These are phyloP conservation scores for Malassezia cuniculi DNA, from an alignment of 1,284 basidiomycete species.

Conservation along the genomic window DNA sequence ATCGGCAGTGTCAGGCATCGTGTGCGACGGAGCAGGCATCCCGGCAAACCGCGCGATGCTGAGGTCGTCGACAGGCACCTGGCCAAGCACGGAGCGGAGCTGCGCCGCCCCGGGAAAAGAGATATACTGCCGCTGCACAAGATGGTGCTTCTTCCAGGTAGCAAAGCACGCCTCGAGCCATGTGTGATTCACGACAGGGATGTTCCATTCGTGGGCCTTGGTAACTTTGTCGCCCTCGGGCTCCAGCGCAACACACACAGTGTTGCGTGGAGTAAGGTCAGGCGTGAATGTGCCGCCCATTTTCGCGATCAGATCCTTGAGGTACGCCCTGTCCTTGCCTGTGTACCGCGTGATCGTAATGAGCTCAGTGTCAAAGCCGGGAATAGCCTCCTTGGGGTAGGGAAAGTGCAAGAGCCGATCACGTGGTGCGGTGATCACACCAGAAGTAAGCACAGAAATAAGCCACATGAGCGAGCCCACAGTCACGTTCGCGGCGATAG, in stretches of 20 bases:
- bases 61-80: conserved; percentile 2
- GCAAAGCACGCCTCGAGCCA: conserved; percentile 77
- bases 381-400: conserved; percentile 47
- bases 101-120: conserved; percentile 11
- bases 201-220: conserved; percentile 64
- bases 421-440: conserved; percentile 55
- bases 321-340: conserved; percentile 66
- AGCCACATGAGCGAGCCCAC: conserved; percentile 70
- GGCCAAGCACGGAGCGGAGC: conserved; percentile 5
- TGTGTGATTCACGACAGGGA: conserved; percentile 71
- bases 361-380: conserved; percentile 49
- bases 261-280: conserved; percentile 58
- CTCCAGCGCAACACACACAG: conserved; percentile 68
- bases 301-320: conserved; percentile 63
- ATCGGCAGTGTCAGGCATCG: too few species aligned
- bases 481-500: conserved; percentile 53
- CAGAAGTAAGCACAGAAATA: conserved; percentile 59
- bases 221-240: conserved; percentile 60
- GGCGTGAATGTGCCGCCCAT: conserved; percentile 70
- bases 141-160: conserved; percentile 13
- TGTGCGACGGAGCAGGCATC: too few species aligned
- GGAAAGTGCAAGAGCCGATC: conserved; percentile 57
- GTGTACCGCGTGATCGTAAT: conserved; percentile 80
- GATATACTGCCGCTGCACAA: conserved; percentile 12
- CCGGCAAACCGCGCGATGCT: conserved; percentile 5